Conservation (phyloP, 352 stramenopile species). For the Globisporangium echinulatum region DNA sequence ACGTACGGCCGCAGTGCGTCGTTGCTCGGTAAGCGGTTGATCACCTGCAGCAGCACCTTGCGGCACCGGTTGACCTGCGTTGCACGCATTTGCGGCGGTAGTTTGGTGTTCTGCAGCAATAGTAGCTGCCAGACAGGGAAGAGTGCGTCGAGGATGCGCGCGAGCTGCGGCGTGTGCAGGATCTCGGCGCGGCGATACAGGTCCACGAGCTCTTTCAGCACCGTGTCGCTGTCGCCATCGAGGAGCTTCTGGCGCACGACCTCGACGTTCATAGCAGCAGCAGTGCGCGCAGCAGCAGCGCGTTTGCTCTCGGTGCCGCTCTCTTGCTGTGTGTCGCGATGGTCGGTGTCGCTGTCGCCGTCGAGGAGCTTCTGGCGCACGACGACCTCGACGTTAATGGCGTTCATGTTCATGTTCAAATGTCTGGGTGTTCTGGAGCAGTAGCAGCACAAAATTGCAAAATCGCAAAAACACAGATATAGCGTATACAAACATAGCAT, state of each 20-base stretch:
- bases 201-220: conserved; percentile 83
- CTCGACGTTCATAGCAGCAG: conserved; percentile 77
- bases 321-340: neutral
- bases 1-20: conserved; percentile 93
- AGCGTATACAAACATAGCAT: too few relatives aligned
- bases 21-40: conserved; percentile 93
- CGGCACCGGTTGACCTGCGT: conserved; percentile 86
- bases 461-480: too few relatives aligned
- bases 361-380: conserved; percentile 83
- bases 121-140: conserved; percentile 88
- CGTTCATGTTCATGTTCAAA: neutral
- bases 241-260: conserved; percentile 82
- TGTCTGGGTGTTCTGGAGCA: neutral
- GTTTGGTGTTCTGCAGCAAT: conserved; percentile 77
- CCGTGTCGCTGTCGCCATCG: conserved; percentile 58
- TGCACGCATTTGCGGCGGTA: conserved; percentile 67
- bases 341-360: conserved; percentile 41
- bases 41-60: conserved; percentile 92
- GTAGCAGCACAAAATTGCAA: neutral
- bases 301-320: neutral
- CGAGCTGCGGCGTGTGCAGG: conserved; percentile 87
- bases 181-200: conserved; percentile 84
- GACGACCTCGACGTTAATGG: conserved; percentile 79
- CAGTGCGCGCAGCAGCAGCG: neutral
- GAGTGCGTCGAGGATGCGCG: conserved; percentile 86